Evolutionary conservation across 208 protist genomes (phyloP).

Genomic region (Acanthamoeba triangularis): DNA sequence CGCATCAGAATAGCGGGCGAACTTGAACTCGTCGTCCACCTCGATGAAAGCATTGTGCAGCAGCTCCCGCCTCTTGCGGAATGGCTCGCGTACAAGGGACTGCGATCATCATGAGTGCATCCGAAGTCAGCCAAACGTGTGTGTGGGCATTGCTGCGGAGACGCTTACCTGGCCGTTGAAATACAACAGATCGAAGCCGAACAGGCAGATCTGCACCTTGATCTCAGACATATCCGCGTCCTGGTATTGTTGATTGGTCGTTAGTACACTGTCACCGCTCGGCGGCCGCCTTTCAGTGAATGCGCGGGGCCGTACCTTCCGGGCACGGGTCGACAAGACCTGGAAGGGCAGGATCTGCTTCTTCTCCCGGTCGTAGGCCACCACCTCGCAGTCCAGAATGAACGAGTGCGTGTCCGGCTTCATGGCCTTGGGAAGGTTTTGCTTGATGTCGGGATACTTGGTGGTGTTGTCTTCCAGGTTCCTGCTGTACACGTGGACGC

Average conservation of each 20-base stretch:
- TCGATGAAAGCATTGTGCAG: constrained; percentile 93
- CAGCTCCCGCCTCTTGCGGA: constrained; percentile 93
- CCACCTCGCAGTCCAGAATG: constrained; percentile 99
- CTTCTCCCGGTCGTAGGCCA: constrained; percentile 95
- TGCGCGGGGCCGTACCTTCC: constrained; percentile 76
- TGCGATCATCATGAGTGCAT: constrained; percentile 66
- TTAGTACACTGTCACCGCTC: no score
- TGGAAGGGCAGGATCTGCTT: constrained; percentile 98
- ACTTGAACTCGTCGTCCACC: constrained; percentile 92
- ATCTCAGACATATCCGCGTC: constrained; percentile 95
- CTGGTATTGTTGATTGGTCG: background rate
- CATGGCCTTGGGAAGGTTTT: constrained; percentile 87
- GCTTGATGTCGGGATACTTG: constrained; percentile 99
- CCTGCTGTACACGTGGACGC: constrained; percentile 97
- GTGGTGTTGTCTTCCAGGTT: constrained; percentile 99
- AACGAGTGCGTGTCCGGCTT: constrained; percentile 94
- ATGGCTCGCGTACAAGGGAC: constrained; percentile 86
- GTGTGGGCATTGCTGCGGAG: background rate
- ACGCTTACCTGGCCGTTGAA: constrained; percentile 94
- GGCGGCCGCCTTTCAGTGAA: no score
- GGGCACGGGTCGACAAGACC: constrained; percentile 90
- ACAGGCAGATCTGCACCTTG: constrained; percentile 98
- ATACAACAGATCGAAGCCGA: constrained; percentile 99
- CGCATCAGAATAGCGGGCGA: constrained; percentile 93
- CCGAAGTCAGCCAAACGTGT: no score